Conservation (phyloP, 208 protist genomes). For the Leishmania gerbilli region DNA sequence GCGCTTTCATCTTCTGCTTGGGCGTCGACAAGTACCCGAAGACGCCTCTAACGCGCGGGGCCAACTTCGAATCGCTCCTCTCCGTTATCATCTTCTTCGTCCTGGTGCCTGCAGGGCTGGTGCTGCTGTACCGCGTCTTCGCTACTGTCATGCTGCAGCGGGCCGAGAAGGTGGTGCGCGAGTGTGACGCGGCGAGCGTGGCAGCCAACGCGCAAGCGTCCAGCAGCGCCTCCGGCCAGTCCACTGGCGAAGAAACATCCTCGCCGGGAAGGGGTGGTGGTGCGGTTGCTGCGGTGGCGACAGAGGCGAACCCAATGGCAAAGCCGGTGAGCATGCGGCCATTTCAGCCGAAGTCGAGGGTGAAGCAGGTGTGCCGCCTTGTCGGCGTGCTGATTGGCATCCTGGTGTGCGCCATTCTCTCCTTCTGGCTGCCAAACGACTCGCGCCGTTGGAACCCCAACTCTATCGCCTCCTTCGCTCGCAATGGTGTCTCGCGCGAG, state of each 20-base stretch:
- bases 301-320: conserved; percentile 11
- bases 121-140: conserved; percentile 21
- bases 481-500: conserved; percentile 4
- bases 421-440: conserved; percentile 64
- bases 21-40: conserved; percentile 9
- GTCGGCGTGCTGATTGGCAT: conserved; percentile 23
- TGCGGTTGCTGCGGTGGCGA: neutral
- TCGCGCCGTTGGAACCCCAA: conserved; percentile 26
- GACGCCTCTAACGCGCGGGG: neutral
- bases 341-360: neutral
- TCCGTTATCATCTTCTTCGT: conserved; percentile 5
- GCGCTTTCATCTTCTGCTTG: conserved; percentile 29
- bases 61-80: conserved; percentile 8
- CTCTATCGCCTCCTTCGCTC: conserved; percentile 37
- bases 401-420: conserved; percentile 31
- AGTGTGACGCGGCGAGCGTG: neutral
- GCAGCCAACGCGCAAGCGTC: neutral
- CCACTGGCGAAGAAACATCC: neutral
- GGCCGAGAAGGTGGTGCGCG: conserved; percentile 7
- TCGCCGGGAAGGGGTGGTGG: neutral
- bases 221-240: neutral
- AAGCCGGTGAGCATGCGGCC: conserved; percentile 13
- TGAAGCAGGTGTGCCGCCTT: conserved; percentile 20
- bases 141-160: neutral
- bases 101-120: conserved; percentile 15